Evolutionary conservation across 352 stramenopile species (phyloP).

Genomic region (Phytophthora sp.): DNA sequence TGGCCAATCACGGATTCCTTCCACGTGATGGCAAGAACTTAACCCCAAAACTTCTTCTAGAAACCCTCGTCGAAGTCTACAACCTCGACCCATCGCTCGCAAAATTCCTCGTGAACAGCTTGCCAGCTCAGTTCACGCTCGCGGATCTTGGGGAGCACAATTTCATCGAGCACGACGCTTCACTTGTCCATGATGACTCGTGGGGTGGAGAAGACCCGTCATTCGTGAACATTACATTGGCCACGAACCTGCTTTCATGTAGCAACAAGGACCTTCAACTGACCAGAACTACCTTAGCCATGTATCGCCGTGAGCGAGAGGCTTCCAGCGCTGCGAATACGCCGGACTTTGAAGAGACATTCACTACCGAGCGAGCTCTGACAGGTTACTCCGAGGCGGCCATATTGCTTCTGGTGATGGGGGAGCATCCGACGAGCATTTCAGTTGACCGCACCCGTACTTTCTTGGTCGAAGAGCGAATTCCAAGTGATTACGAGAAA

Average conservation of each 20-base stretch:
- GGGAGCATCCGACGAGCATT: slow-evolving; percentile 46
- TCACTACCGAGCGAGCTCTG: slow-evolving; percentile 37
- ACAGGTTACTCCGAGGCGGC: slow-evolving; percentile 56
- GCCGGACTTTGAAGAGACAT: slow-evolving; percentile 49
- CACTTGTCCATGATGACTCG: slow-evolving; percentile 68
- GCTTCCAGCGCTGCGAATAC: slow-evolving; percentile 43
- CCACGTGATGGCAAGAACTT: slow-evolving; percentile 63
- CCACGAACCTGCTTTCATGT: slow-evolving; percentile 40
- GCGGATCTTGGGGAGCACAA: slow-evolving; percentile 61
- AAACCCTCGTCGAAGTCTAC: slow-evolving; percentile 51
- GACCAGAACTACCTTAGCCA: slow-evolving; percentile 46
- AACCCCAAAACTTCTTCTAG: slow-evolving; percentile 39
- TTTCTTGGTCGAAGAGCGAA: slow-evolving; percentile 59
- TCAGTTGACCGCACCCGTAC: slow-evolving; percentile 46
- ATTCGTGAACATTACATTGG: slow-evolving; percentile 54
- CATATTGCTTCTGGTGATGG: slow-evolving; percentile 55
- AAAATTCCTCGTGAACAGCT: slow-evolving; percentile 36
- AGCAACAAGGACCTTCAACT: slow-evolving; percentile 35
- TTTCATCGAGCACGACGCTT: slow-evolving; percentile 79
- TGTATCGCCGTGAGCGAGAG: slow-evolving; percentile 58
- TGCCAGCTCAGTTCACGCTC: slow-evolving; percentile 55
- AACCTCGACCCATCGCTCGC: slow-evolving; percentile 48
- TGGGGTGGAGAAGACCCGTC: slow-evolving; percentile 51
- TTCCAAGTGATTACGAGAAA: slow-evolving; percentile 49
- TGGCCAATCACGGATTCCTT: slow-evolving; percentile 74